These are phyloP conservation scores for Syncephalastrum monosporum DNA, from an alignment of 371 early-diverging fungal genomes.

Conservation along the genomic window DNA sequence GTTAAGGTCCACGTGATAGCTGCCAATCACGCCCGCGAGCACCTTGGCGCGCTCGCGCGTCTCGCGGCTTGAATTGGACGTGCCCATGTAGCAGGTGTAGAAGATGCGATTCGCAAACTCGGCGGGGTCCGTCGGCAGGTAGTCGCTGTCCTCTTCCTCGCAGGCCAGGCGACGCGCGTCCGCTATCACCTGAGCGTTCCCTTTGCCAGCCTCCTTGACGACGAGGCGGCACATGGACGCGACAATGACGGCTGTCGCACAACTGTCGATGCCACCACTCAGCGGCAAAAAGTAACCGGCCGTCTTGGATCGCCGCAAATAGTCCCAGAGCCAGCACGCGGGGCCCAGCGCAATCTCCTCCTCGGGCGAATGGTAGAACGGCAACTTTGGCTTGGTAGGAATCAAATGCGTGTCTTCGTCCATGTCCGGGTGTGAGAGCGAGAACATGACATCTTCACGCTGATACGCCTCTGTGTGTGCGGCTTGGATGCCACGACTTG, in stretches of 20 bases:
- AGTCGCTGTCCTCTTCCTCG: slow-evolving; percentile 47
- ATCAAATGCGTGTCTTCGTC: slow-evolving; percentile 33
- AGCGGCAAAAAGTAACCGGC: slow-evolving; percentile 95
- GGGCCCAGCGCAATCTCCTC: slow-evolving; percentile 93
- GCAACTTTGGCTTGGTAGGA: slow-evolving; percentile 29
- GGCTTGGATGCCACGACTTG: slow-evolving; percentile 86
- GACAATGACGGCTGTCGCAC: slow-evolving; percentile 91
- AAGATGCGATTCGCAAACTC: slow-evolving; percentile 86
- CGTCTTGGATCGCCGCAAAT: slow-evolving; percentile 86
- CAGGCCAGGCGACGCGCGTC: slow-evolving; percentile 78
- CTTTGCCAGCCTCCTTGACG: slow-evolving; percentile 60
- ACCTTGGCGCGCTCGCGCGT: slow-evolving; percentile 81
- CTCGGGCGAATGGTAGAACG: slow-evolving; percentile 62
- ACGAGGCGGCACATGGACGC: slow-evolving; percentile 94
- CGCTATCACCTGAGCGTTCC: slow-evolving; percentile 68
- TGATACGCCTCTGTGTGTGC: slow-evolving; percentile 57
- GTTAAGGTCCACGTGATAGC: slow-evolving; percentile 86
- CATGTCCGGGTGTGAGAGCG: slow-evolving; percentile 49
- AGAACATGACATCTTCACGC: slow-evolving; percentile 59
- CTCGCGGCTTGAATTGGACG: slow-evolving; percentile 84
- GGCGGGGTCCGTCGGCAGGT: slow-evolving; percentile 74
- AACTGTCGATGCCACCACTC: slow-evolving; percentile 97
- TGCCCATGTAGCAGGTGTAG: slow-evolving; percentile 96
- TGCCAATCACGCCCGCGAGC: slow-evolving; percentile 83
- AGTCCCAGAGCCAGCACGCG: slow-evolving; percentile 99